These are phyloP conservation scores for Yamadazyma siamensis DNA, from an alignment of 1,139 yeast species.

Conservation along the genomic window DNA sequence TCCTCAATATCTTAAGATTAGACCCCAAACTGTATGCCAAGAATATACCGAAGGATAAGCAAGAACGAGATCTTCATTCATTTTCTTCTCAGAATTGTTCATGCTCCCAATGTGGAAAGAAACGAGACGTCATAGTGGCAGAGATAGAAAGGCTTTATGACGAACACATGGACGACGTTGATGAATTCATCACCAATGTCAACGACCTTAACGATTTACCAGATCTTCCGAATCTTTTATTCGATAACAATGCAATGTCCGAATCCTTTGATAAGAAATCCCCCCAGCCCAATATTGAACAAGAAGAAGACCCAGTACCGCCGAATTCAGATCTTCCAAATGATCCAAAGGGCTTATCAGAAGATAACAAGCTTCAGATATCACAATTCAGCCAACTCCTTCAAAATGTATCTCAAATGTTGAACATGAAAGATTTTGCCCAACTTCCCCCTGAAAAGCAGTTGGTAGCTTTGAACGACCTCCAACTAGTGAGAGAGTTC, in stretches of 20 bases:
- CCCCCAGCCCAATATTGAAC: neutral
- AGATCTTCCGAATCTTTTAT: constrained; percentile 25
- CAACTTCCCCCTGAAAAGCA: constrained; percentile 9
- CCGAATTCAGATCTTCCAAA: neutral
- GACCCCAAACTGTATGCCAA: constrained; percentile 9
- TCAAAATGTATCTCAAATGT: constrained; percentile 9
- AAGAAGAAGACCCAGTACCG: neutral
- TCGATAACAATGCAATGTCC: constrained; percentile 1
- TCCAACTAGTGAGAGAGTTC: constrained; percentile 4
- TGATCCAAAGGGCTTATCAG: neutral
- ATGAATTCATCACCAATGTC: constrained; percentile 37
- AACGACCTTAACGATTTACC: constrained; percentile 40
- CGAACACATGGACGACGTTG: constrained; percentile 55
- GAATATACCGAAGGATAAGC: constrained; percentile 6
- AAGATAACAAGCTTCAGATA: constrained; percentile 2
- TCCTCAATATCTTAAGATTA: constrained; percentile 8
- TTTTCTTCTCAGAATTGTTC: constrained; percentile 42
- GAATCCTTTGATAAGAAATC: neutral
- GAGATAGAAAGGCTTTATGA: constrained; percentile 60
- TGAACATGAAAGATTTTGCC: constrained; percentile 11
- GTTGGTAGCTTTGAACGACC: constrained; percentile 9
- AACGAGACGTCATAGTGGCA: constrained; percentile 68
- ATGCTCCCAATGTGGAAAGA: constrained; percentile 79
- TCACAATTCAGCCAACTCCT: constrained; percentile 8
- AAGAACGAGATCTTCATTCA: constrained; percentile 10